phyloP scores from a whole-genome alignment of 2,329 filamentous ascomycete genomes.

The Claviceps sp. region DNA sequence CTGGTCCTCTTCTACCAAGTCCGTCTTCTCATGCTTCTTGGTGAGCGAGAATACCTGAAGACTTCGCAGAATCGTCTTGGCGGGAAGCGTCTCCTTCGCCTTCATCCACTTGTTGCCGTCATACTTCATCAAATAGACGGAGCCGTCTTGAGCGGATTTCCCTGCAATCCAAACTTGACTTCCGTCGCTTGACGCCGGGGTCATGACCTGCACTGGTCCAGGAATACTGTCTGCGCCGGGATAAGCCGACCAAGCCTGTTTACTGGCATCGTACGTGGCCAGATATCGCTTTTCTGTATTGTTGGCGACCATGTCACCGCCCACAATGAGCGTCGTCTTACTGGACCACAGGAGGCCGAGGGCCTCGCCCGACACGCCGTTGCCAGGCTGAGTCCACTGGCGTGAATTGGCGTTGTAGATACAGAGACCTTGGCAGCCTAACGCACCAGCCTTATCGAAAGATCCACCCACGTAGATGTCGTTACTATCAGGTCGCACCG shows the following conservation, averaged over 20 bases:
- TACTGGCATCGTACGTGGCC: constrained; percentile 57
- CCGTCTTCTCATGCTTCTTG: constrained; percentile 48
- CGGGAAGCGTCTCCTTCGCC: constrained; percentile 48
- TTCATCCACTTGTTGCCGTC: constrained; percentile 59
- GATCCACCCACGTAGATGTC: constrained; percentile 78
- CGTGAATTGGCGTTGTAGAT: constrained; percentile 55
- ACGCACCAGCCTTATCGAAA: constrained; percentile 70
- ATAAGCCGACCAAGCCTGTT: constrained; percentile 52
- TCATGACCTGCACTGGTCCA: constrained; percentile 66
- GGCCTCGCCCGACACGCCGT: constrained; percentile 56
- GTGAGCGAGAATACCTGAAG: constrained; percentile 70
- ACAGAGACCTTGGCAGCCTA: constrained; percentile 74
- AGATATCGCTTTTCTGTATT: constrained; percentile 50
- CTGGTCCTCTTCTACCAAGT: constrained; percentile 53
- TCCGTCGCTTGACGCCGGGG: constrained; percentile 57
- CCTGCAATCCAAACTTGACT: constrained; percentile 76
- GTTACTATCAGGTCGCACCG: constrained; percentile 52
- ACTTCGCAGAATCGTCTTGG: constrained; percentile 57
- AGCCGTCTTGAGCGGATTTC: constrained; percentile 45
- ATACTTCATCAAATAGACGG: constrained; percentile 70
- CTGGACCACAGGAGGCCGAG: constrained; percentile 64
- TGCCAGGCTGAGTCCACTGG: constrained; percentile 73
- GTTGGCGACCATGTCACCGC: constrained; percentile 60
- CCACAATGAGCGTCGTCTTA: constrained; percentile 58
- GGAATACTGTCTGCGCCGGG: constrained; percentile 53